Conservation (phyloP, 2,329 filamentous ascomycete genomes). For the Calonectria honghensis region DNA sequence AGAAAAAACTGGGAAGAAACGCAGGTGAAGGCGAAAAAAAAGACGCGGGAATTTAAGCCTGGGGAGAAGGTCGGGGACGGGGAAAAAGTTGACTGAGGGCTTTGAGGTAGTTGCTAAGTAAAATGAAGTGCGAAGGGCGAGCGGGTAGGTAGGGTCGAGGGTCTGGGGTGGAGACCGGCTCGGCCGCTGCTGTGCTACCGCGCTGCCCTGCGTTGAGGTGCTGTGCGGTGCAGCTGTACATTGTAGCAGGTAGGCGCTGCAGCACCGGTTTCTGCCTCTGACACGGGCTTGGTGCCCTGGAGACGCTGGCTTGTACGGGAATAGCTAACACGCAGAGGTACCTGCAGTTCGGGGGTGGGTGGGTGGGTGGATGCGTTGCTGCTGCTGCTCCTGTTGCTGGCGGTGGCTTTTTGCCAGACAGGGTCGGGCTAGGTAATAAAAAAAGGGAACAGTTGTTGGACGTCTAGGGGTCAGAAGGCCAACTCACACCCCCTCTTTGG, state of each 20-base stretch:
- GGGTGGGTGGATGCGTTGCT: slow-evolving; percentile 15
- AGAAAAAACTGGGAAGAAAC: slow-evolving; percentile 21
- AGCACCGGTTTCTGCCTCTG: slow-evolving; percentile 23
- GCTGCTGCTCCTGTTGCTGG: slow-evolving; percentile 18
- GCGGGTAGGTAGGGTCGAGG: slow-evolving; percentile 39
- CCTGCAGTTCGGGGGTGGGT: slow-evolving; percentile 18
- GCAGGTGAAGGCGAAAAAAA: slow-evolving; percentile 39
- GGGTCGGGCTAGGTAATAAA: slow-evolving; percentile 20
- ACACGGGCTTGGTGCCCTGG: slow-evolving; percentile 17
- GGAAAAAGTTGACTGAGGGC: slow-evolving; percentile 53
- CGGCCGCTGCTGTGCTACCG: slow-evolving; percentile 26
- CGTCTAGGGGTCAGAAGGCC: slow-evolving; percentile 35
- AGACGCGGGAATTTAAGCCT: slow-evolving; percentile 54
- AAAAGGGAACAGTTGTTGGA: slow-evolving; percentile 20
- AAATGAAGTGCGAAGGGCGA: slow-evolving; percentile 39
- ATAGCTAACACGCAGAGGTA: slow-evolving; percentile 36
- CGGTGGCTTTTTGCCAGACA: slow-evolving; percentile 29
- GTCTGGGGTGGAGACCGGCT: slow-evolving; percentile 35
- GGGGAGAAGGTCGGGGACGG: slow-evolving; percentile 45
- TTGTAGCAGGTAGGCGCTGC: slow-evolving; percentile 23
- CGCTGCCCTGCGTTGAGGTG: not conserved
- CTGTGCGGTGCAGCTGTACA: slow-evolving; percentile 13
- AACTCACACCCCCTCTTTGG: slow-evolving; percentile 32
- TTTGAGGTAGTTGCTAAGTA: slow-evolving; percentile 49
- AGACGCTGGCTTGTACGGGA: slow-evolving; percentile 31